Conservation (phyloP, 768 basidiomycete genomes). For the Mycena indigotica region DNA sequence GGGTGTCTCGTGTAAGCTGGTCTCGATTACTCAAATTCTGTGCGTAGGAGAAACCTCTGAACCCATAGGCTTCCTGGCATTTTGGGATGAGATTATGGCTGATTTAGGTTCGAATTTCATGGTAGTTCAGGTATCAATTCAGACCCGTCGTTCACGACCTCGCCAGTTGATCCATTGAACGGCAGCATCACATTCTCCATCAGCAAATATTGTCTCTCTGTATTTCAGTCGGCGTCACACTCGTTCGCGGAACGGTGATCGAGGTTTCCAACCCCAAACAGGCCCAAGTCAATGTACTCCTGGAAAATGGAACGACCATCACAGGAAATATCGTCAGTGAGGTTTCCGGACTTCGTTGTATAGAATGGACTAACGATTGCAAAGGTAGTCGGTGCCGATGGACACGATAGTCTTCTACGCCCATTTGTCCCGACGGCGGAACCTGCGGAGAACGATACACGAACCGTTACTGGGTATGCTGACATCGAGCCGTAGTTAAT, state of each 20-base stretch:
- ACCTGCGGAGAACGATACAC: neutral
- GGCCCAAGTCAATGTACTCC: neutral
- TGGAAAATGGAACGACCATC: neutral
- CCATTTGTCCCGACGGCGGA: conserved; percentile 6
- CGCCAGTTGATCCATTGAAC: no score
- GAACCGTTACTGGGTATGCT: conserved; percentile 7
- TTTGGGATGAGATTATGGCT: conserved; percentile 10
- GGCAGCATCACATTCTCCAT: no score
- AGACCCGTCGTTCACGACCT: no score
- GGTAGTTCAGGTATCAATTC: conserved; percentile 14
- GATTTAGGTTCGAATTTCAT: conserved; percentile 11
- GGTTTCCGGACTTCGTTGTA: no score
- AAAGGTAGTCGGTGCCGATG: conserved; percentile 23
- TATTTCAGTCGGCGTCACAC: conserved; percentile 5
- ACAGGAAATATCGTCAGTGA: conserved; percentile 9
- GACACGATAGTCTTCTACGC: conserved; percentile 40
- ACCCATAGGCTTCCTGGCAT: conserved; percentile 11
- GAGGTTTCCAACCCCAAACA: neutral
- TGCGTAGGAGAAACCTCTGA: conserved; percentile 11
- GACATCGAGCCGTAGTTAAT: no score
- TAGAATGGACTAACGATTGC: no score
- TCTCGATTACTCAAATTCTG: no score
- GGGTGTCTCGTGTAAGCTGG: neutral
- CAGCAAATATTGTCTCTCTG: conserved; percentile 8
- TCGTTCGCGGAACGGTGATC: neutral